Percentiles rank a stretch among this genome's conserved stretches.
Conservation (phyloP, 108 stramenopile species). For the Skeletonema grethae region DNA sequence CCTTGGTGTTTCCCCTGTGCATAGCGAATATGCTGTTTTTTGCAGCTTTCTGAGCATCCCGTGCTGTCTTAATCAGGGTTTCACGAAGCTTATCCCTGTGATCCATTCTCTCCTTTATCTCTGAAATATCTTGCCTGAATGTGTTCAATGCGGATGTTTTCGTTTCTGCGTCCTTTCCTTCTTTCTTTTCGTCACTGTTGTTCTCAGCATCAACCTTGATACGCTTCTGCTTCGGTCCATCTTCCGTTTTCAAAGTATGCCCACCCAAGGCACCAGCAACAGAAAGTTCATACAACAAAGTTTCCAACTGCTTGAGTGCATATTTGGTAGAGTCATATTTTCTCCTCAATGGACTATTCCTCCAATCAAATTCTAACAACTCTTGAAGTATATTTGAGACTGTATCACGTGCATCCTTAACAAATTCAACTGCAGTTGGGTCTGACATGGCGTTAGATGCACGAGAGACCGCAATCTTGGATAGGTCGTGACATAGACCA, state of each 20-base stretch:
- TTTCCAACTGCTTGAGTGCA: slow-evolving; percentile 76
- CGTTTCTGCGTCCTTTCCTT: slow-evolving; percentile 23
- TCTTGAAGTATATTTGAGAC: slow-evolving; percentile 62
- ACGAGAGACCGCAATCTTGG: slow-evolving; percentile 67
- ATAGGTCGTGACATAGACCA: slow-evolving; percentile 69
- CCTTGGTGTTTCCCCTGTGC: slow-evolving; percentile 71
- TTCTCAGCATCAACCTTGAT: slow-evolving; percentile 13
- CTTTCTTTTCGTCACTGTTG: slow-evolving; percentile 8
- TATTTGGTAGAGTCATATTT: slow-evolving; percentile 89
- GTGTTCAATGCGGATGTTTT: slow-evolving; percentile 10
- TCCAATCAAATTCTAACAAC: slow-evolving; percentile 85
- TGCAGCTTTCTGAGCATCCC: slow-evolving; percentile 91
- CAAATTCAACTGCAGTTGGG: slow-evolving; percentile 45
- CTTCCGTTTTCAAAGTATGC: neutral
- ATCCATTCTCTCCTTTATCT: slow-evolving; percentile 71
- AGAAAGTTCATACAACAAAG: slow-evolving; percentile 85
- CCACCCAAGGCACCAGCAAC: slow-evolving; percentile 55
- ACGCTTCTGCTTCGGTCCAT: slow-evolving; percentile 14
- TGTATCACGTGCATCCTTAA: slow-evolving; percentile 58
- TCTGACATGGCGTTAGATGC: slow-evolving; percentile 52
- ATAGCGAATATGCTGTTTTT: slow-evolving; percentile 93
- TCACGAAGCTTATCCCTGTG: slow-evolving; percentile 85
- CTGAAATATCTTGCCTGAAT: slow-evolving; percentile 56
- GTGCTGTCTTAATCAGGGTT: slow-evolving; percentile 83
- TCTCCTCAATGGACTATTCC: slow-evolving; percentile 91